A percentile compares a stretch with the other conserved stretches of the same genome.
Evolutionary conservation across 2,329 filamentous ascomycete genomes (phyloP).

Genomic region (Stagonosporopsis rhizophila): DNA sequence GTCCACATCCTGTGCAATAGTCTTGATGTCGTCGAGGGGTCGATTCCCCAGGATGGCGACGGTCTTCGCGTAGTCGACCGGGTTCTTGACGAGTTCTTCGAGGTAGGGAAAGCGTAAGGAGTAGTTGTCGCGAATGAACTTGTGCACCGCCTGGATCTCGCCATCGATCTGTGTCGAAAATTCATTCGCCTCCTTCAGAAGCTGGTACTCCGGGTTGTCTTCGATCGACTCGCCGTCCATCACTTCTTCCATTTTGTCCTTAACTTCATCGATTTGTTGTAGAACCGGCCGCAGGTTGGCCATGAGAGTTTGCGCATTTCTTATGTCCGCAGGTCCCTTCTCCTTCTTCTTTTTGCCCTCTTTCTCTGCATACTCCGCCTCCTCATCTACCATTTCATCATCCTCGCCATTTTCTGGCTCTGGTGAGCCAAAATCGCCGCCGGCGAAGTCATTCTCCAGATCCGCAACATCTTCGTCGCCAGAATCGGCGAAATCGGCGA

Average conservation of each 20-base stretch:
- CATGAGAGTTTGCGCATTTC: slow-evolving; percentile 81
- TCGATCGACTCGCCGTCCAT: slow-evolving; percentile 80
- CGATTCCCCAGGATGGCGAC: slow-evolving; percentile 93
- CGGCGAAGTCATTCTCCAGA: slow-evolving; percentile 47
- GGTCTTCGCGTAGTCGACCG: slow-evolving; percentile 93
- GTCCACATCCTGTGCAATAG: slow-evolving; percentile 75
- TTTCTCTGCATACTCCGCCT: slow-evolving; percentile 61
- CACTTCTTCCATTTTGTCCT: slow-evolving; percentile 74
- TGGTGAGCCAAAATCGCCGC: slow-evolving; percentile 37
- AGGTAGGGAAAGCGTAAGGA: slow-evolving; percentile 92
- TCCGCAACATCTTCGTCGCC: slow-evolving; percentile 62
- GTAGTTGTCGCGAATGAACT: slow-evolving; percentile 96
- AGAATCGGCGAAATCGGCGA: slow-evolving; percentile 89
- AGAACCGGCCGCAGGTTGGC: slow-evolving; percentile 80
- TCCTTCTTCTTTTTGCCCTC: slow-evolving; percentile 71
- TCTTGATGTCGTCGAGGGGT: slow-evolving; percentile 86
- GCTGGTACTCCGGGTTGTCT: slow-evolving; percentile 89
- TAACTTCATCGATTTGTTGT: slow-evolving; percentile 61
- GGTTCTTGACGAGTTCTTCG: slow-evolving; percentile 87
- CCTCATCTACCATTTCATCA: slow-evolving; percentile 66
- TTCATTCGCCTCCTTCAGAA: slow-evolving; percentile 86
- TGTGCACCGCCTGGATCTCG: slow-evolving; percentile 92
- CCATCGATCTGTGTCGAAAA: slow-evolving; percentile 92
- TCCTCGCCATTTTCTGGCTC: slow-evolving; percentile 64
- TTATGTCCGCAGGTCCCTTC: slow-evolving; percentile 74